These are phyloP conservation scores for Chalara sp. DNA, from an alignment of 2,329 filamentous ascomycete species.

Conservation along the genomic window DNA sequence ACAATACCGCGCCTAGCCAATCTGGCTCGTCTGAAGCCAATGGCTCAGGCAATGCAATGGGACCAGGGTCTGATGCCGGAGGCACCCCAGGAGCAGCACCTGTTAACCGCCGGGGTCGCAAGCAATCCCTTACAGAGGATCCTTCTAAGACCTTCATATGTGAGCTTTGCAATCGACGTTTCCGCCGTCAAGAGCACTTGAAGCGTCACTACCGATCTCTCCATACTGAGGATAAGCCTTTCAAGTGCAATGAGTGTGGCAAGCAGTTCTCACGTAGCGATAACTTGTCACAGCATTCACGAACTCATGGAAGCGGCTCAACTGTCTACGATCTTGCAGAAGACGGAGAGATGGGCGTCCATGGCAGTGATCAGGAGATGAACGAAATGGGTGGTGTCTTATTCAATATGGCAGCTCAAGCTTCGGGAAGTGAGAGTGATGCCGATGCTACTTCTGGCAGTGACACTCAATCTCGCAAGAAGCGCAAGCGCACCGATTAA, in stretches of 20 bases:
- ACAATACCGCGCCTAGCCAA: slow-evolving; percentile 32
- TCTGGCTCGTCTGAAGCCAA: slow-evolving; percentile 34
- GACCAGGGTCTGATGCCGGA: slow-evolving; percentile 32
- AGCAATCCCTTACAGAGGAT: slow-evolving; percentile 96
- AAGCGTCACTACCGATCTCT: slow-evolving; percentile 98
- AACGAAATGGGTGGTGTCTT: slow-evolving; percentile 67
- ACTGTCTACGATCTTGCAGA: slow-evolving; percentile 88
- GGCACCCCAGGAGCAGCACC: slow-evolving; percentile 35
- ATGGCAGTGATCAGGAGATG: slow-evolving; percentile 45
- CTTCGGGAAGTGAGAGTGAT: slow-evolving; percentile 60
- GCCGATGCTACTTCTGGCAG: slow-evolving; percentile 45
- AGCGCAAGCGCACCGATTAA: slow-evolving; percentile 68
- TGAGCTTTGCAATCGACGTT: slow-evolving; percentile 90
- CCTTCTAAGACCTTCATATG: slow-evolving; percentile 98
- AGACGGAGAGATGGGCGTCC: slow-evolving; percentile 50
- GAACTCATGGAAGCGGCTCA: slow-evolving; percentile 85
- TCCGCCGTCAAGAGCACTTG: slow-evolving; percentile 95
- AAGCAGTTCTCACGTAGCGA: slow-evolving; percentile 99
- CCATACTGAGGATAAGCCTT: slow-evolving; percentile 97
- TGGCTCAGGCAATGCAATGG: slow-evolving; percentile 32
- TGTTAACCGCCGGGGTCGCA: slow-evolving; percentile 87
- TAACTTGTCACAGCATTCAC: slow-evolving; percentile 92
- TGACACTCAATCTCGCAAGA: slow-evolving; percentile 54
- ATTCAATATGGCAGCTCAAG: slow-evolving; percentile 72
- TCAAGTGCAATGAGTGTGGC: slow-evolving; percentile 93